Base-by-base conservation (phyloP, 106 monocot species). In the Cymbidium sinense region DNA sequence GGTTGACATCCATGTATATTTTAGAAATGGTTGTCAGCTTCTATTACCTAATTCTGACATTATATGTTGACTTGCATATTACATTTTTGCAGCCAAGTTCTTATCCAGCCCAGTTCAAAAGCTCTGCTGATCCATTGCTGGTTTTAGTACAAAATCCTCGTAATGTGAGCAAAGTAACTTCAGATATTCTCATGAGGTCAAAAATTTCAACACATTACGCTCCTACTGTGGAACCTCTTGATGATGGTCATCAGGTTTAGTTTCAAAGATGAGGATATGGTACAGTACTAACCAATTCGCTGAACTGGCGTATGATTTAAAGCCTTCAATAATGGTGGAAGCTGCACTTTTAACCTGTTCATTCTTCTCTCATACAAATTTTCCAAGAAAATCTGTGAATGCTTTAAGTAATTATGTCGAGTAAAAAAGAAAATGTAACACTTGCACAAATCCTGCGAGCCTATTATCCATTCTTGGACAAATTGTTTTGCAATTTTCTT, bases 81-180 rank as follows among this genome's bases (percentile, higher is more conserved):
- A 34, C 25, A 54, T 67, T 79, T 71, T 82, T 86, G 84, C 91
- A 96, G 96, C 91, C 93, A 62, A 93, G 88, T 79, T 81, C 80
- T 47, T 83, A 79, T 80, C 50, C 72, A 61, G 31, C 77, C 34
- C 21, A 73, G 21, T 76, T 70, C 76, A 70, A 19, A 70, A 83
- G 65, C 27, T 44, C 80, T 23, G 70, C 37, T 7, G 75, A 83
- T 76, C 83, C 88, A 12, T 64, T 90, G 70, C 50, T 96, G 55
- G 83, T 93, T 35, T 79, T 96, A 82, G 88, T 96, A 83, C 93
- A 91, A 70, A 86, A 96, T 47, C 96, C 96, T 77, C 77, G 78
- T 30, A 18, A 83, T 47, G 76, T 67, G 25, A 81, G 65, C 35
- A 76, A 70, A 41, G 12, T 41, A n/a, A 41, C 51, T 64, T 51